phyloP scores from a whole-genome alignment of 306 rosid species.

The Cucumis hystrix region DNA sequence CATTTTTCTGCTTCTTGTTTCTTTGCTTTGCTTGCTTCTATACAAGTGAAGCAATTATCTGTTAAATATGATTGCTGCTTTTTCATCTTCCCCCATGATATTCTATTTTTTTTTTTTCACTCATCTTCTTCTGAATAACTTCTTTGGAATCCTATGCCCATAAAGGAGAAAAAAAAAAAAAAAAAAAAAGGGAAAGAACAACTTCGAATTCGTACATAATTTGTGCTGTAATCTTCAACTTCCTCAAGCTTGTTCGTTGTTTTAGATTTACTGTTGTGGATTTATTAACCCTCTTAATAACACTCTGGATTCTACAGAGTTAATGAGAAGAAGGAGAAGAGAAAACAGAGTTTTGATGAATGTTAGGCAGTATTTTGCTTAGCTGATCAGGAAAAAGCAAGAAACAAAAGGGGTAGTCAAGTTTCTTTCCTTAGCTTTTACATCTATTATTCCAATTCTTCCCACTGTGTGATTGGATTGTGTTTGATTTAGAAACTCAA shows the following conservation, averaged over 20 bases:
- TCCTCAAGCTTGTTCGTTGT: not conserved
- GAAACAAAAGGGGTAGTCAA: not conserved
- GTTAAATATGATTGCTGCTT: conserved; percentile 27
- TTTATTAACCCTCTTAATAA: conserved; percentile 1
- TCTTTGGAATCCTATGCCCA: not conserved
- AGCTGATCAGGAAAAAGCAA: not conserved
- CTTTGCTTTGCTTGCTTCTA: not conserved
- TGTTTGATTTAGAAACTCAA: not conserved
- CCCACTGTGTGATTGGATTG: not conserved
- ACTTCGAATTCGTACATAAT: not conserved
- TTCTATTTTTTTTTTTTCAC: not conserved
- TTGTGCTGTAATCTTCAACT: conserved; percentile 1
- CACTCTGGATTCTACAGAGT: not conserved
- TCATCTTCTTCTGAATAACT: conserved; percentile 8
- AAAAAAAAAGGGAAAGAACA: not conserved
- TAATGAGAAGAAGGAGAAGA: not conserved
- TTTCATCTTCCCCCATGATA: not conserved
- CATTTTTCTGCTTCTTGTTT: not conserved
- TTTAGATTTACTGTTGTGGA: not conserved
- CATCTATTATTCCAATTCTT: not conserved
- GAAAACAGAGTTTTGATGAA: not conserved
- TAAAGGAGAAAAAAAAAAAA: not conserved
- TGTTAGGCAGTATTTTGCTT: not conserved
- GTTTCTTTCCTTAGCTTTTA: not conserved
- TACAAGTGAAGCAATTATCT: conserved; percentile 21